These are phyloP conservation scores for Corinectria fuckeliana DNA, from an alignment of 2,329 filamentous ascomycete species.

Conservation along the genomic window DNA sequence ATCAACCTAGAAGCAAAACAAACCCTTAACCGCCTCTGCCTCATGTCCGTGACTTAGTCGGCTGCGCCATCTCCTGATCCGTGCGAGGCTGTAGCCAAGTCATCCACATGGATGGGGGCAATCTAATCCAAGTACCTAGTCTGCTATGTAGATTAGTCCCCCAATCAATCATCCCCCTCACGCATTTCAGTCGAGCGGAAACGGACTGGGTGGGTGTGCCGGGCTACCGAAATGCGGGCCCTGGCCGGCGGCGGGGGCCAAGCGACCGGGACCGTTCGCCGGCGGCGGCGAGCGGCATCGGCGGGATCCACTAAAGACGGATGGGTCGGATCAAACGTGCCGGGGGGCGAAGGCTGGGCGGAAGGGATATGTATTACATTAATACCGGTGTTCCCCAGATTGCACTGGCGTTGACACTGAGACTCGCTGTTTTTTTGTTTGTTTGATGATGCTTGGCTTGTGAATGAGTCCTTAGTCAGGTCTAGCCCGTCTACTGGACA, in stretches of 20 bases:
- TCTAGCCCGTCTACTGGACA: no score
- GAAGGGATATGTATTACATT: not conserved
- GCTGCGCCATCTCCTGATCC: not conserved
- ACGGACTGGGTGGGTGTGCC: not conserved
- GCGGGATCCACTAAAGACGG: not conserved
- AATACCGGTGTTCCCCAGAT: not conserved
- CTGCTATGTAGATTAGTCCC: no score
- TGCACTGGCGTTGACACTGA: not conserved
- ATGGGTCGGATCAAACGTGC: not conserved
- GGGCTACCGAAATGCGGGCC: not conserved
- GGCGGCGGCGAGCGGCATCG: conserved; percentile 13
- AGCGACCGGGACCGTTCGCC: conserved; percentile 7
- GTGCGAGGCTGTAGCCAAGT: not conserved
- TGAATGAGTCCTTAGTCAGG: no score
- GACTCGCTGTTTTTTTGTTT: not conserved
- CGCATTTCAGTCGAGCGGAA: no score
- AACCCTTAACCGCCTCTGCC: not conserved
- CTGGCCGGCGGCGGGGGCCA: conserved; percentile 16
- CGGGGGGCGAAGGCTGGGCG: not conserved
- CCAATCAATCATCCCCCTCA: no score
- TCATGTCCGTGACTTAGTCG: not conserved
- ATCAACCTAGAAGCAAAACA: no score
- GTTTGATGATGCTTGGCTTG: not conserved
- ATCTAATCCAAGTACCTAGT: no score
- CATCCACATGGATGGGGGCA: not conserved